Base-by-base conservation (phyloP, 495 filamentous ascomycete species). In the Recurvomyces mirabilis region DNA sequence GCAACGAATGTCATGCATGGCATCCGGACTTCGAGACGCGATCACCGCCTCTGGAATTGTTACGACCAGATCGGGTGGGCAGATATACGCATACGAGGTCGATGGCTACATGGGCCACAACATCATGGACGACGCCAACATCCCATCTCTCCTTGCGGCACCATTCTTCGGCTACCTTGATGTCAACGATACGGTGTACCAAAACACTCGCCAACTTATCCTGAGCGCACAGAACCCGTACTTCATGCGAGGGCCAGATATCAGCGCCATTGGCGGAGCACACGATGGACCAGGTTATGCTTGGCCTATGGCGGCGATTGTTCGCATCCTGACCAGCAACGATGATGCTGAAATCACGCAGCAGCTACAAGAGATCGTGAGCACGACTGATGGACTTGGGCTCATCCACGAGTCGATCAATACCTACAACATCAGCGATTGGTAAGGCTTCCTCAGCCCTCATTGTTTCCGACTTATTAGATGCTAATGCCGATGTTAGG, bases 111-210 rank as follows among this genome's bases (percentile, higher is more conserved):
- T 72, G 33, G 57, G 57, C 5, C 56, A 63, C 28, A 68, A 64
- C 19, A 53, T 75, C 20, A 78, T 77, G 76, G 76, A 79, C 43
- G 76, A 80, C 46, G 75, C 76, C 21, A 80, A 80, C 49, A 64
- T 80, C 38, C 75, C 76, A 0, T 68, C 64, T 5, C 60, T 80
- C 4, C 64, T 79, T 13, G 63, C 68, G 6, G 66, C 71, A 28
- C 72, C 76, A 0, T 58, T 79, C 40, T 59, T 72, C 20, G 70
- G 68, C 9, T 78, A 70, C 33, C 38, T 72, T 1, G 54, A 61
- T 12, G 46, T 50, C 6, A 42, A 46, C 19, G 72, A 76, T 29
- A 25, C 56, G 5, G 43, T 68, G 2, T 79, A 79, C 46, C 65
- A 60, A 41, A 66, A 60, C 41, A 79, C 76, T 14, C 61, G 76